Base-by-base conservation (phyloP, 1,139 yeast genomes). In the Meyerozyma elateridarum region DNA sequence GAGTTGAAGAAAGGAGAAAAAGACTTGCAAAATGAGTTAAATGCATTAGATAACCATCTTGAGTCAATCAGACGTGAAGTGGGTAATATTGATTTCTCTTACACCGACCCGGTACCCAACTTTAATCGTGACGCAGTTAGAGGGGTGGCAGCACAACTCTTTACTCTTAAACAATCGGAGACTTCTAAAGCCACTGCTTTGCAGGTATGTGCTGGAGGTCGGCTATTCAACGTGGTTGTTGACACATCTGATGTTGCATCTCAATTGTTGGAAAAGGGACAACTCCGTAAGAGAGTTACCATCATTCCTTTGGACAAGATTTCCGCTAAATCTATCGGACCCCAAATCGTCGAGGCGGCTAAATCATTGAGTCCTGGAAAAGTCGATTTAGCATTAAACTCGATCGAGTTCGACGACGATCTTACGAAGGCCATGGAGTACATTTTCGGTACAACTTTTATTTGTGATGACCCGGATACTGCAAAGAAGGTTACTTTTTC, bases 201-300 rank as follows among this genome's bases (percentile, higher is more conserved):
- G 29, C 97, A 93, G 55, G 82, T 85, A 2, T 84, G 96, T 56
- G 98, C 97, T 4, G 98, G 98, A 30, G 94, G 91, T 3, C 70
- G 93, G 44, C 60, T 93, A 24, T 93, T 79, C 55, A 88, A 89
- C 49, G 88, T 93, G 24, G 88, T 93, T 32, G 98, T 93, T 20
- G 96, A 89, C 47, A 81, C 76, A 34, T 93, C 93, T 36, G 77
- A 68, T 16, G 82, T 87, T 5, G 98, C 95, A 6, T 72, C 95
- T 0, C 82, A 81, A 39, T 60, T 93, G 11, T 66, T 93, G 30
- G 91, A 88, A 45, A 68, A 67, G 25, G 97, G 97, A 6, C 76
- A 76, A 40, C 67, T 91, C 36, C 73, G 76, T 46, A 79, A 87
- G 48, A 73, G 97, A 39, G 94, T 88, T 5, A 91, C 97, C 0